Evolutionary conservation across 768 basidiomycete species (phyloP).

Genomic region (Lactarius psammicola): DNA sequence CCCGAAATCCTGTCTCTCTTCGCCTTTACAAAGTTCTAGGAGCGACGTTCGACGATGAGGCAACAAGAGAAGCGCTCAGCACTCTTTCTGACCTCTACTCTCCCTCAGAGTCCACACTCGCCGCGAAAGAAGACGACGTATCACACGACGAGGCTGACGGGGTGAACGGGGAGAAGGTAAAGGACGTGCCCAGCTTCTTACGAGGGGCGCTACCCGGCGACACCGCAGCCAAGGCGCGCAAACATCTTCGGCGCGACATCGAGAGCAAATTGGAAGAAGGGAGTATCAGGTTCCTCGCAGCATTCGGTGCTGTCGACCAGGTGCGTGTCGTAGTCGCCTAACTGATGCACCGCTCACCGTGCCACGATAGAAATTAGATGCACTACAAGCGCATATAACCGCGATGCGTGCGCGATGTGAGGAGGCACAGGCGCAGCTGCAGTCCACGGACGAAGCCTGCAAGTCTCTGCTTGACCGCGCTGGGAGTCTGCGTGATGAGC

Average conservation of each 20-base stretch:
- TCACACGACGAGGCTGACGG: constrained; percentile 38
- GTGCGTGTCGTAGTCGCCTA: constrained; percentile 49
- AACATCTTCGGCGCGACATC: constrained; percentile 79
- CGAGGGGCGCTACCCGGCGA: constrained; percentile 52
- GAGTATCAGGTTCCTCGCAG: constrained; percentile 77
- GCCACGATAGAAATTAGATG: constrained; percentile 69
- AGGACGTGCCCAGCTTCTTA: constrained; percentile 30
- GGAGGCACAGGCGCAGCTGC: constrained; percentile 75
- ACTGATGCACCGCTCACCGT: not conserved
- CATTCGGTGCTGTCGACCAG: constrained; percentile 86
- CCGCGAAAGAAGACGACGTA: constrained; percentile 39
- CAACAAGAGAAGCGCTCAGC: constrained; percentile 74
- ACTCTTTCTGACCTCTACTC: constrained; percentile 82
- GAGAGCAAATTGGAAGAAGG: constrained; percentile 80
- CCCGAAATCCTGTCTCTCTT: constrained; percentile 74
- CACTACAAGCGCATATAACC: constrained; percentile 70
- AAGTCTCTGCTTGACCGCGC: constrained; percentile 80
- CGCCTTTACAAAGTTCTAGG: constrained; percentile 90
- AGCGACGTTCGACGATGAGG: constrained; percentile 72
- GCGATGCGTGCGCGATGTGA: constrained; percentile 84
- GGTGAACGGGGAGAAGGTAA: constrained; percentile 31
- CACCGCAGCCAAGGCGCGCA: constrained; percentile 70
- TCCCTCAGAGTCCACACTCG: constrained; percentile 26
- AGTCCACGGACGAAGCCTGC: constrained; percentile 73
- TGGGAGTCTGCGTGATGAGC: constrained; percentile 67